These are phyloP conservation scores for Ampelomyces quisqualis DNA, from an alignment of 2,329 filamentous ascomycete genomes.

Conservation along the genomic window DNA sequence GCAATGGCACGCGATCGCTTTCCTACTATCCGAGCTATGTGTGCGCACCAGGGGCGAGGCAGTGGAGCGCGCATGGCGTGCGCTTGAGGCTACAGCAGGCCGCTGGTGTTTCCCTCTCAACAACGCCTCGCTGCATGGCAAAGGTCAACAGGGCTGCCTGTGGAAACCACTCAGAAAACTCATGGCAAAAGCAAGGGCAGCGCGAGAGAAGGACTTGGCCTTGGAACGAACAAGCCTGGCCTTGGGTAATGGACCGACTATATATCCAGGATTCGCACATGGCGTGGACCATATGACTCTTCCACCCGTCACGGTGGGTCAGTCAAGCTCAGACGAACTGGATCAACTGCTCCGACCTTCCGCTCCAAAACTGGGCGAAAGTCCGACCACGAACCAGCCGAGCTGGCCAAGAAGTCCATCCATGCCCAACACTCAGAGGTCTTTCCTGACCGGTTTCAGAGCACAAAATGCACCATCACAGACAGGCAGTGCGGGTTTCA, in stretches of 20 bases:
- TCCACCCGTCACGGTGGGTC: slow-evolving; percentile 12
- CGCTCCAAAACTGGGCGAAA: slow-evolving; percentile 32
- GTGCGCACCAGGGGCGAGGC: slow-evolving; percentile 57
- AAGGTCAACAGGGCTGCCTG: slow-evolving; percentile 53
- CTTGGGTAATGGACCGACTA: slow-evolving; percentile 22
- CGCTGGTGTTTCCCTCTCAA: slow-evolving; percentile 45
- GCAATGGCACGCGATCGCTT: slow-evolving; percentile 66
- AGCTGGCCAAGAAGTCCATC: slow-evolving; percentile 25
- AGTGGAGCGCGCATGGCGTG: slow-evolving; percentile 62
- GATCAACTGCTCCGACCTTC: slow-evolving; percentile 35
- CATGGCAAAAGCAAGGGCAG: slow-evolving; percentile 59
- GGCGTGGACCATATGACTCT: slow-evolving; percentile 14
- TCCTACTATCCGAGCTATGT: slow-evolving; percentile 61
- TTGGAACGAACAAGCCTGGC: slow-evolving; percentile 40
- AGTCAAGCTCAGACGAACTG: slow-evolving; percentile 25
- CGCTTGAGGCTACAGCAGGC: slow-evolving; percentile 52
- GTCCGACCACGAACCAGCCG: slow-evolving; percentile 15
- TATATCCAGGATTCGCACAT: slow-evolving; percentile 14
- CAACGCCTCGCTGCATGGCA: slow-evolving; percentile 23
- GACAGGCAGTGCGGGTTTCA: neutral
- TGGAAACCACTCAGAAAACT: slow-evolving; percentile 65
- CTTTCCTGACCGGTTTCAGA: slow-evolving; percentile 1
- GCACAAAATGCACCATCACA: slow-evolving; percentile 1
- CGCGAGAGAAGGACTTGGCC: slow-evolving; percentile 54
- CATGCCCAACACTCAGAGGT: neutral